Evolutionary conservation across 2,329 filamentous ascomycete genomes (phyloP).

Genomic region (Piedraia hortae): DNA sequence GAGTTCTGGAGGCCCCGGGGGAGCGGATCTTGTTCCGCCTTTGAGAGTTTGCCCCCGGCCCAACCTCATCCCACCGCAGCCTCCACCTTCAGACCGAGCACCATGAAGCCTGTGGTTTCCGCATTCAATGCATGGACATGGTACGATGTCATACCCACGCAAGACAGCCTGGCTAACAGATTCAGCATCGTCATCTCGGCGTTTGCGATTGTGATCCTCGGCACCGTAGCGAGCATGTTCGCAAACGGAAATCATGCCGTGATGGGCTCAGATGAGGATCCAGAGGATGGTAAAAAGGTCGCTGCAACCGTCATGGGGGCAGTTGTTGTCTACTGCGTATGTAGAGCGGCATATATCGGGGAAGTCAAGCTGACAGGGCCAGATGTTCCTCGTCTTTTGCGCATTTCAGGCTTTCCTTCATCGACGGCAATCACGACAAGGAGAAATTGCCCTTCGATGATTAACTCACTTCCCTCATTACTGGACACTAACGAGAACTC

Average conservation of each 20-base stretch:
- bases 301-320: slow-evolving; percentile 67
- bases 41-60: not conserved
- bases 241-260: slow-evolving; percentile 51
- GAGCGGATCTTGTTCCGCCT: too few relatives aligned
- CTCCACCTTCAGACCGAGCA: slow-evolving; percentile 9
- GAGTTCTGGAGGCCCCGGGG: too few relatives aligned
- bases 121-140: slow-evolving; percentile 69
- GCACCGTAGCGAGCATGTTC: slow-evolving; percentile 44
- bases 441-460: slow-evolving; percentile 49
- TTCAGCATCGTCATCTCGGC: slow-evolving; percentile 42
- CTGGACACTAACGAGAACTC: too few relatives aligned
- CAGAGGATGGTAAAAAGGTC: slow-evolving; percentile 42
- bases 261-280: slow-evolving; percentile 39
- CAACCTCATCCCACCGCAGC: slow-evolving; percentile 1
- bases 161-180: not conserved
- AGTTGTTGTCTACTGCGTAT: slow-evolving; percentile 67
- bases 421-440: slow-evolving; percentile 52
- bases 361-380: slow-evolving; percentile 1
- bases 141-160: slow-evolving; percentile 20
- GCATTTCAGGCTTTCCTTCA: slow-evolving; percentile 71
- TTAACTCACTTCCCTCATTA: too few relatives aligned
- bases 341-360: slow-evolving; percentile 19
- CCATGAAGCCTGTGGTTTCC: slow-evolving; percentile 85
- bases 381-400: slow-evolving; percentile 83
- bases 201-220: slow-evolving; percentile 37